Conservation (phyloP, 2,329 filamentous ascomycete genomes). For the Claviceps paspali region DNA sequence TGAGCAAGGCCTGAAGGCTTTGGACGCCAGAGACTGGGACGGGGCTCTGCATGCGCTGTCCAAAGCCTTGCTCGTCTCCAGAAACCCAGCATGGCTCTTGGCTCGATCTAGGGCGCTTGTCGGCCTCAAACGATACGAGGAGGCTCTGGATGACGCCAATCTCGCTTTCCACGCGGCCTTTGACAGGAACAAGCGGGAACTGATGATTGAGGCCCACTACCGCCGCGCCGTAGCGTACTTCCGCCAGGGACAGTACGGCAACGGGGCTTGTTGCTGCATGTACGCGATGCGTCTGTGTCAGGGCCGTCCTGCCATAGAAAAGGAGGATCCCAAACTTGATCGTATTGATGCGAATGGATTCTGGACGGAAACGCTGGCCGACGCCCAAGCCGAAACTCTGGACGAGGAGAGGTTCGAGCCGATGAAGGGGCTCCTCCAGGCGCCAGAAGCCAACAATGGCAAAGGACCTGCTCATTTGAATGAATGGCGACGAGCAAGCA, state of each 20-base stretch:
- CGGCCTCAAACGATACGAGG: slow-evolving; percentile 41
- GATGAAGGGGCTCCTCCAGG: no score
- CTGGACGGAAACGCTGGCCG: slow-evolving; percentile 26
- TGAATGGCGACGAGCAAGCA: slow-evolving; percentile 26
- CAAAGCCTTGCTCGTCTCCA: slow-evolving; percentile 46
- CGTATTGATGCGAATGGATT: slow-evolving; percentile 29
- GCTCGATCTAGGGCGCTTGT: slow-evolving; percentile 68
- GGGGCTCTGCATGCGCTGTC: slow-evolving; percentile 55
- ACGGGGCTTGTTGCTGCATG: slow-evolving; percentile 56
- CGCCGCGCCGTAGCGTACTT: slow-evolving; percentile 62
- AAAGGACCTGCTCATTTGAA: slow-evolving; percentile 2
- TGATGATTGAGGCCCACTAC: slow-evolving; percentile 69
- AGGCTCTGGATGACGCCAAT: slow-evolving; percentile 57
- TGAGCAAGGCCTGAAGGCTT: slow-evolving; percentile 48
- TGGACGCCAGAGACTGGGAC: slow-evolving; percentile 46
- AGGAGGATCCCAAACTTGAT: slow-evolving; percentile 15
- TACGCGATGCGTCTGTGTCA: slow-evolving; percentile 32
- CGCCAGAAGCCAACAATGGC: no score
- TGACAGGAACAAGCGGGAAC: slow-evolving; percentile 56
- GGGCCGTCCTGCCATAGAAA: slow-evolving; percentile 16
- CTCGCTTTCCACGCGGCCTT: slow-evolving; percentile 45
- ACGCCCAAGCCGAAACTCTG: no score
- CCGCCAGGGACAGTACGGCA: slow-evolving; percentile 53
- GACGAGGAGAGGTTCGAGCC: no score
- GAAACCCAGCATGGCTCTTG: slow-evolving; percentile 64